Percentiles rank a stretch among this genome's conserved stretches.
These are phyloP conservation scores for Rehmannia glutinosa DNA, from an alignment of 257 asterid genomes.

Conservation along the genomic window DNA sequence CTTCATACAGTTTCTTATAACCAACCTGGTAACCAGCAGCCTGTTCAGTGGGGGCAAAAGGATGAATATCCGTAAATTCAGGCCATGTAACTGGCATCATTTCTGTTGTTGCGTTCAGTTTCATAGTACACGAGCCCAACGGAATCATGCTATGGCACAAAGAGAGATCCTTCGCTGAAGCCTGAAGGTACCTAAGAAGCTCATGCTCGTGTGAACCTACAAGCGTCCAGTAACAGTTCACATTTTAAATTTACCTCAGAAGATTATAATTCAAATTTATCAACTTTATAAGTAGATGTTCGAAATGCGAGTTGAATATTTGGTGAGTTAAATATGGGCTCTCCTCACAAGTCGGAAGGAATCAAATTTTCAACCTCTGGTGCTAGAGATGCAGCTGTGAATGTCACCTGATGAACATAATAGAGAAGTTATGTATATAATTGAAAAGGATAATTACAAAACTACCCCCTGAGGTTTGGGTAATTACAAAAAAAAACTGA, in stretches of 20 bases:
- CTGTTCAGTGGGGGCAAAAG: conserved; percentile 90
- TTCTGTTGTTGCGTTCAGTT: conserved; percentile 90
- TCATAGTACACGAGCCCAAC: conserved; percentile 98
- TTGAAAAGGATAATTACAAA: too few relatives aligned
- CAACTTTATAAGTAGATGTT: neutral
- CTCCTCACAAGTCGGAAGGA: conserved; percentile 77
- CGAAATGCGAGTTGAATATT: conserved; percentile 87
- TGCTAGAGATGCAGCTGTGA: conserved; percentile 83
- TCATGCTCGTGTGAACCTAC: conserved; percentile 99
- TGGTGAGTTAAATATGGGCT: conserved; percentile 72
- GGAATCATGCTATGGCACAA: conserved; percentile 99
- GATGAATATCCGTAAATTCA: conserved; percentile 74
- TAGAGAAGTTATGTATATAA: neutral
- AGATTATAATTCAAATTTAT: neutral
- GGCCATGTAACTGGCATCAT: conserved; percentile 99
- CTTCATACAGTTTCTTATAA: conserved; percentile 8
- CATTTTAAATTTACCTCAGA: neutral
- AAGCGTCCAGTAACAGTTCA: conserved; percentile 14
- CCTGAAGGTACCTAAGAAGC: conserved; percentile 76
- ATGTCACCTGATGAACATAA: conserved; percentile 47
- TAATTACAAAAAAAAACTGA: neutral
- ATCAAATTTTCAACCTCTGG: conserved; percentile 63
- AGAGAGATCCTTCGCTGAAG: conserved; percentile 92
- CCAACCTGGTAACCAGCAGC: conserved; percentile 94
- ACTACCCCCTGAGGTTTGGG: too few relatives aligned